These are phyloP conservation scores for Irpex sp. DNA, from an alignment of 1,284 basidiomycete genomes.

Conservation along the genomic window DNA sequence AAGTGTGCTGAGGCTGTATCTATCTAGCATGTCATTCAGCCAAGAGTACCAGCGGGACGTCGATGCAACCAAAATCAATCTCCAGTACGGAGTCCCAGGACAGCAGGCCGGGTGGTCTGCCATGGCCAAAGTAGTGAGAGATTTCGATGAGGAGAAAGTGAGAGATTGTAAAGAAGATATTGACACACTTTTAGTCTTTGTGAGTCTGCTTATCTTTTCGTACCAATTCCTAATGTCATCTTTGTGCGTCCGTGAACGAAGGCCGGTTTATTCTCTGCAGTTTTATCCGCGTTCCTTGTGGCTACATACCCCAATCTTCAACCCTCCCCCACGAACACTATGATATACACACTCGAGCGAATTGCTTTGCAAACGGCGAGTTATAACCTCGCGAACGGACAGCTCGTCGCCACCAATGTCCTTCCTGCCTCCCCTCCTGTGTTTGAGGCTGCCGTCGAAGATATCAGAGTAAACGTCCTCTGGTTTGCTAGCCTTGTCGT, in stretches of 20 bases:
- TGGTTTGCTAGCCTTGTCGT: slow-evolving; percentile 5
- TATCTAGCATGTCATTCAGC: too few species aligned
- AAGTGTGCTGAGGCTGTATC: too few species aligned
- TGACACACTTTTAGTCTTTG: not conserved
- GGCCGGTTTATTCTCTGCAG: not conserved
- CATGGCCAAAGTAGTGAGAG: not conserved
- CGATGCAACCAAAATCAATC: too few species aligned
- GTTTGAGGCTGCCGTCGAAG: not conserved
- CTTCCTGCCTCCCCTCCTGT: not conserved
- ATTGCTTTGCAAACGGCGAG: not conserved
- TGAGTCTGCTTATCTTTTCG: not conserved
- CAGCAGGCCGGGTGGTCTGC: not conserved
- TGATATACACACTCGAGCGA: not conserved
- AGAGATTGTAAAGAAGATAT: not conserved
- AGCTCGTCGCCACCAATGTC: not conserved
- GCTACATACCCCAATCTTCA: not conserved
- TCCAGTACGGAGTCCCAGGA: too few species aligned
- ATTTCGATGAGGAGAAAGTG: not conserved
- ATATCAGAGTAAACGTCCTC: not conserved
- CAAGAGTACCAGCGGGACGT: too few species aligned
- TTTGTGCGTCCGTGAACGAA: not conserved
- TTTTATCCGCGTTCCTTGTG: not conserved
- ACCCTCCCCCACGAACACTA: not conserved
- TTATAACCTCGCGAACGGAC: not conserved
- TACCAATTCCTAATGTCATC: not conserved